A percentile compares a stretch with the other conserved stretches of the same genome.
Evolutionary conservation across 495 filamentous ascomycete species (phyloP).

Genomic region (Stereocaulon alpinum): DNA sequence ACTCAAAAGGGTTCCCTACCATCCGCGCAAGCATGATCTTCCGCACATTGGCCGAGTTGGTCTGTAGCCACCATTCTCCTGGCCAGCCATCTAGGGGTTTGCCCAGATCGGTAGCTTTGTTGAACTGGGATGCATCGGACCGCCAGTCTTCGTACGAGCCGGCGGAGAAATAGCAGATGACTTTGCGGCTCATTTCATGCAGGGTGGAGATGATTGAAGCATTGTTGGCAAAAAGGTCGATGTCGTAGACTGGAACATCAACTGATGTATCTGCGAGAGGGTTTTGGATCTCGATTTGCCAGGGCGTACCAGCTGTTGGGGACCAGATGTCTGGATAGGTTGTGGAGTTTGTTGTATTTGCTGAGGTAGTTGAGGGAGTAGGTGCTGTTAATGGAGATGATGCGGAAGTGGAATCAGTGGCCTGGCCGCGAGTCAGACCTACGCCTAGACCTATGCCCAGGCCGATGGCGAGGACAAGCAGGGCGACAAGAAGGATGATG

Average conservation of each 20-base stretch:
- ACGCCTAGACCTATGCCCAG: conserved; percentile 2
- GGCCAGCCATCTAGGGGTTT: conserved; percentile 49
- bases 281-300: conserved; percentile 45
- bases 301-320: conserved; percentile 32
- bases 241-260: conserved; percentile 46
- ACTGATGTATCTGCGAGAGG: conserved; percentile 35
- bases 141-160: conserved; percentile 54
- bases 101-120: conserved; percentile 38
- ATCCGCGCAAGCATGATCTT: conserved; percentile 51
- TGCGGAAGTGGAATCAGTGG: not conserved
- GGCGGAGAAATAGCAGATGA: conserved; percentile 68
- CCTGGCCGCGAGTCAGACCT: not conserved
- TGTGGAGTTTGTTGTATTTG: not conserved
- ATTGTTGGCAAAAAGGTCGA: conserved; percentile 49
- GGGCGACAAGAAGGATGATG: not conserved
- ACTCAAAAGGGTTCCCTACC: too few species aligned
- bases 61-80: conserved; percentile 57
- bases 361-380: not conserved
- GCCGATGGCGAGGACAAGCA: not conserved
- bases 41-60: conserved; percentile 44
- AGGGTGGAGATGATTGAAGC: conserved; percentile 36
- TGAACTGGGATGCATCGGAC: conserved; percentile 45
- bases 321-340: not conserved
- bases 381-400: not conserved
- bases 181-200: conserved; percentile 39